phyloP scores from a whole-genome alignment of 2,329 filamentous ascomycete genomes.

The Colletotrichum sp. region DNA sequence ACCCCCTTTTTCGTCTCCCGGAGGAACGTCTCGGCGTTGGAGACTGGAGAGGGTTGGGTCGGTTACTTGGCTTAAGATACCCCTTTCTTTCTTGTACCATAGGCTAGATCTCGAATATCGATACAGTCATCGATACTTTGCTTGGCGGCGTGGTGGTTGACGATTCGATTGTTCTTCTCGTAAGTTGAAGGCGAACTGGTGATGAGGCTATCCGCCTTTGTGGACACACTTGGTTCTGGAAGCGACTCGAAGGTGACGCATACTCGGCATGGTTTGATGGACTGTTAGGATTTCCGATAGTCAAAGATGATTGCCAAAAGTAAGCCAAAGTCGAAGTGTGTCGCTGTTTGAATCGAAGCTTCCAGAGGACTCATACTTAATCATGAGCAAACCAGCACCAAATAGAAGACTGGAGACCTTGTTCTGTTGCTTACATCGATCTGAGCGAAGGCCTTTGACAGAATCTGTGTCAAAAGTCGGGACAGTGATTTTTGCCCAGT shows the following conservation, averaged over 20 bases:
- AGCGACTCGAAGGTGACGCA: not conserved
- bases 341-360: not conserved
- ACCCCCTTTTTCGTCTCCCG: not conserved
- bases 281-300: not conserved
- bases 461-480: too few relatives aligned
- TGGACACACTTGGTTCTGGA: too few relatives aligned
- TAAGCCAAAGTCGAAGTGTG: not conserved
- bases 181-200: too few relatives aligned
- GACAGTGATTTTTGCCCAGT: too few relatives aligned
- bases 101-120: not conserved
- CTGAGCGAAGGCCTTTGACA: not conserved
- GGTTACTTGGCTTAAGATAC: not conserved
- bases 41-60: not conserved
- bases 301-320: not conserved
- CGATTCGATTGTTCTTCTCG: too few relatives aligned
- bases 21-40: not conserved
- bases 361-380: not conserved
- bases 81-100: not conserved
- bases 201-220: too few relatives aligned
- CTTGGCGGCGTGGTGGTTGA: not conserved
- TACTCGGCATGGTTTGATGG: not conserved
- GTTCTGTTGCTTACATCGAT: not conserved
- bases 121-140: not conserved
- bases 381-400: not conserved
- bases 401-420: not conserved